These are phyloP conservation scores for Adansonia grandidieri DNA, from an alignment of 441 rosid species.

Conservation along the genomic window DNA sequence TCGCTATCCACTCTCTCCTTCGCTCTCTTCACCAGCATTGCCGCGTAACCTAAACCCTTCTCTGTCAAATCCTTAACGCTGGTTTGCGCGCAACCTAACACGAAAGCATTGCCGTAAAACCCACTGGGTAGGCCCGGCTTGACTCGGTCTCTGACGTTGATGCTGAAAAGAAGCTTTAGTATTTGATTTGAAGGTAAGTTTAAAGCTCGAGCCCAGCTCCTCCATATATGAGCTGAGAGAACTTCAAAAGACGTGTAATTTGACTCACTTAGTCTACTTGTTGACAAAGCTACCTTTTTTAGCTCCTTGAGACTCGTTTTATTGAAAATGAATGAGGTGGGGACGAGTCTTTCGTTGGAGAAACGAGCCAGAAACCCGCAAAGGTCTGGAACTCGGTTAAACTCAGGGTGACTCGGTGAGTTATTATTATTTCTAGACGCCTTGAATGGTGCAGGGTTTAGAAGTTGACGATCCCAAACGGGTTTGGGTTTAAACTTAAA, in stretches of 20 bases:
- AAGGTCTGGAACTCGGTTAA: conserved; percentile 57
- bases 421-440: conserved; percentile 7
- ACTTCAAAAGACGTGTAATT: conserved; percentile 70
- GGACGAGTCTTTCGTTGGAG: conserved; percentile 54
- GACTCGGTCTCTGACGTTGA: conserved; percentile 66
- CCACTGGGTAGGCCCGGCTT: conserved; percentile 69
- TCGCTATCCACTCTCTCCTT: conserved; percentile 67
- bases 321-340: conserved; percentile 60
- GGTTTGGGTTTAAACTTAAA: conserved; percentile 38
- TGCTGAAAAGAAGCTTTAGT: conserved; percentile 72
- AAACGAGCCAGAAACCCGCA: conserved; percentile 64
- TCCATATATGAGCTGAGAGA: conserved; percentile 82
- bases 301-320: conserved; percentile 50
- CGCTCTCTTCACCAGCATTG: conserved; percentile 64
- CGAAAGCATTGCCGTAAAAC: conserved; percentile 86
- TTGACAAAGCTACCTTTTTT: conserved; percentile 41
- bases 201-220: conserved; percentile 76
- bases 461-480: conserved; percentile 74
- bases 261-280: conserved; percentile 36
- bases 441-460: conserved; percentile 40
- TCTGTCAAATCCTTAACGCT: conserved; percentile 57
- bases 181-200: conserved; percentile 62
- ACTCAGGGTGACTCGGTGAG: conserved; percentile 54
- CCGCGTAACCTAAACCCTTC: conserved; percentile 53
- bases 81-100: conserved; percentile 69